Conservation (phyloP, 169 alveolate species). For the Ichthyophthirius multifiliis region DNA sequence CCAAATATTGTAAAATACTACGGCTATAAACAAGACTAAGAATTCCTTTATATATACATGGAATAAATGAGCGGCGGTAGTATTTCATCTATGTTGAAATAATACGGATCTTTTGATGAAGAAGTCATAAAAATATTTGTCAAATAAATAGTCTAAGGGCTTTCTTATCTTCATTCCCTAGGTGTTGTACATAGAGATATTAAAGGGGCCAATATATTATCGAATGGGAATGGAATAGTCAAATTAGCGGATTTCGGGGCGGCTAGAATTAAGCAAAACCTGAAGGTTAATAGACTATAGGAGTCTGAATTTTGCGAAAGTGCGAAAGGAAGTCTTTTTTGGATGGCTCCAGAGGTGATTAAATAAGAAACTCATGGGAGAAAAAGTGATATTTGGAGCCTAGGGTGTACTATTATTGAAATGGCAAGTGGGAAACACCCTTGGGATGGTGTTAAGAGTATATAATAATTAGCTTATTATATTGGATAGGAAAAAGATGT, state of each 20-base stretch:
- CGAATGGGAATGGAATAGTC: conserved; percentile 65
- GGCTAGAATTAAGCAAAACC: conserved; percentile 37
- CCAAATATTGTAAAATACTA: conserved; percentile 57
- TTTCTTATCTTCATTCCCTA: conserved; percentile 65
- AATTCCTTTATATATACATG: conserved; percentile 45
- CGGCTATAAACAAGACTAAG: conserved; percentile 27
- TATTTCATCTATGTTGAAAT: conserved; percentile 55
- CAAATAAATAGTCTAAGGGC: conserved; percentile 61
- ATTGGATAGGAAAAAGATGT: conserved; percentile 38
- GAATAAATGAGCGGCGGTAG: conserved; percentile 80
- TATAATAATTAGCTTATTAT: conserved; percentile 48
- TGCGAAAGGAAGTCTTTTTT: conserved; percentile 44
- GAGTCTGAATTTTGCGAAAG: conserved; percentile 75
- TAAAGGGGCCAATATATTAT: conserved; percentile 77
- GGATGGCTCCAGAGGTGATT: conserved; percentile 77
- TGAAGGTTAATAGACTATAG: conserved; percentile 34
- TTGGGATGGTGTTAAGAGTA: conserved; percentile 64
- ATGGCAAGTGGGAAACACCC: conserved; percentile 43
- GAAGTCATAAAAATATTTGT: conserved; percentile 50
- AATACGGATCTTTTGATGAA: conserved; percentile 57
- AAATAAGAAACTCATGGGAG: conserved; percentile 41
- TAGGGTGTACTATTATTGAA: conserved; percentile 58
- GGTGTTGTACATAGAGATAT: conserved; percentile 79
- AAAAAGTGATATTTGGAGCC: conserved; percentile 66
- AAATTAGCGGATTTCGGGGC: conserved; percentile 84